A percentile compares a stretch with the other conserved stretches of the same genome.
Conservation (phyloP, 2,329 filamentous ascomycete species). For the Dothidotthia symphoricarpi region DNA sequence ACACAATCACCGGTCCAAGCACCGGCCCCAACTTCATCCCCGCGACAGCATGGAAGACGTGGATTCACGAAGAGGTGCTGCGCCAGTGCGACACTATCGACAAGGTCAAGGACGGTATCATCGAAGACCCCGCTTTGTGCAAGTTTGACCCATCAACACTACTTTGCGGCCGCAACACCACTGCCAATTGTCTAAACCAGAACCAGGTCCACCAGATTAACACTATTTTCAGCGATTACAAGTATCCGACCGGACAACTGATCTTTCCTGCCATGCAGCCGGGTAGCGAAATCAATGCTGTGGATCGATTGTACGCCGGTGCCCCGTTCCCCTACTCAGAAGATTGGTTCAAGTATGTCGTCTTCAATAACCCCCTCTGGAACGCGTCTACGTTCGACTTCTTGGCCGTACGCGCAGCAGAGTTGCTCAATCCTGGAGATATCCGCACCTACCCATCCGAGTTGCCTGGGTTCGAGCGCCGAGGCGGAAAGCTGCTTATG, state of each 20-base stretch:
- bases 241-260: conserved; percentile 43
- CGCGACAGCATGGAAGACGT: conserved; percentile 20
- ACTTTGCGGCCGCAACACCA: conserved; percentile 30
- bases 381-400: conserved; percentile 14
- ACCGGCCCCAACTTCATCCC: conserved; percentile 26
- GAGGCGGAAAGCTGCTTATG: conserved; percentile 47
- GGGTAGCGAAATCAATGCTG: conserved; percentile 46
- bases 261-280: conserved; percentile 52
- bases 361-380: conserved; percentile 42
- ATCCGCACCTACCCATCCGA: conserved; percentile 40
- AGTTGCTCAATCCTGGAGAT: conserved; percentile 36
- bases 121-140: conserved; percentile 45
- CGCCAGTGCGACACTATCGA: conserved; percentile 52
- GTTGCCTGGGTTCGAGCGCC: conserved; percentile 30
- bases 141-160: conserved; percentile 41
- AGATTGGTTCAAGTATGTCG: conserved; percentile 48
- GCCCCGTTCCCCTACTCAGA: conserved; percentile 39
- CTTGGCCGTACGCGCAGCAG: conserved; percentile 29
- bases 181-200: conserved; percentile 43
- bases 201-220: conserved; percentile 47
- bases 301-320: conserved; percentile 39
- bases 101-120: conserved; percentile 49
- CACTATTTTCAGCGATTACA: conserved; percentile 45
- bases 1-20: conserved; percentile 23
- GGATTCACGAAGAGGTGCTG: conserved; percentile 47